These are phyloP conservation scores for Plasmodium gonderi DNA, from an alignment of 169 alveolate genomes.

Conservation along the genomic window DNA sequence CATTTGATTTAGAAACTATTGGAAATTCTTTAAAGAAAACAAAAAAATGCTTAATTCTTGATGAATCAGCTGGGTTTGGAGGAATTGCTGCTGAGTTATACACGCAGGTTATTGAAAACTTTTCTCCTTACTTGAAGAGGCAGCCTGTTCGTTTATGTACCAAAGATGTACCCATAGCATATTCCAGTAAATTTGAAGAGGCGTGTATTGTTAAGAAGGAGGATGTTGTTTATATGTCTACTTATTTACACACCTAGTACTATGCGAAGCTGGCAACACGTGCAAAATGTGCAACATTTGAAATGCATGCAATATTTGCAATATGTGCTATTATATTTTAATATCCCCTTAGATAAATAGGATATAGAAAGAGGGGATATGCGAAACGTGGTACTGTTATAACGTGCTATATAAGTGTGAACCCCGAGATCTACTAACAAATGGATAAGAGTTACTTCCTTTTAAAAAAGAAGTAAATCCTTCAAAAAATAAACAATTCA, in stretches of 20 bases:
- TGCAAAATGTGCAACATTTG: no score
- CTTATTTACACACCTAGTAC: constrained; percentile 80
- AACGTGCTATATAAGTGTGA: no score
- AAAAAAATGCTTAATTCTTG: constrained; percentile 90
- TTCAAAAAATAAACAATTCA: no score
- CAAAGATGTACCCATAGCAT: constrained; percentile 83
- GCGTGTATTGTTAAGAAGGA: constrained; percentile 78
- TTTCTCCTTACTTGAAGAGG: constrained; percentile 74
- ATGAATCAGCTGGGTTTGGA: constrained; percentile 92
- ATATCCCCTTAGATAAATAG: no score
- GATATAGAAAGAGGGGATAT: background rate
- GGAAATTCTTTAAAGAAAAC: constrained; percentile 89
- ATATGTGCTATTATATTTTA: no score
- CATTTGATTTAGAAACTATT: constrained; percentile 90
- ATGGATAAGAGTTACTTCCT: no score
- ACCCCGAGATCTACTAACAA: no score
- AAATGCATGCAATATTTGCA: no score
- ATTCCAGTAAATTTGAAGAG: constrained; percentile 76
- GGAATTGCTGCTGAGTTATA: constrained; percentile 92
- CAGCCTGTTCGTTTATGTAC: constrained; percentile 80
- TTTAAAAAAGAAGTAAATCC: no score
- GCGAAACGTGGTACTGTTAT: background rate
- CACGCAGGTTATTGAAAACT: constrained; percentile 81
- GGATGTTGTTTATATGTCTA: constrained; percentile 79
- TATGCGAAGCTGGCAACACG: background rate